Conservation (phyloP, 345 rosid genomes). For the Arabis alpina region DNA sequence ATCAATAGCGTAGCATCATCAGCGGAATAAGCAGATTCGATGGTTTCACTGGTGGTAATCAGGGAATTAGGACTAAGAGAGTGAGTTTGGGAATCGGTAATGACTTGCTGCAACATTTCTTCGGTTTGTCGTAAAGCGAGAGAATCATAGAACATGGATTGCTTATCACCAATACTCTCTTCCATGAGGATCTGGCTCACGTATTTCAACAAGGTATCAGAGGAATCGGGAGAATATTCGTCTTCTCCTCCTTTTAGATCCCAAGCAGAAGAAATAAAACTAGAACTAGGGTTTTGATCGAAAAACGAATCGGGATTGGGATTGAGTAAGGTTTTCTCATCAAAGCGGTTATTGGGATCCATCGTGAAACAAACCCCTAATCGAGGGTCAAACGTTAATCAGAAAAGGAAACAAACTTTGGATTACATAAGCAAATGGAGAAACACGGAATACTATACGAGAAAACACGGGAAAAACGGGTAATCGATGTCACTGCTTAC, state of each 20-base stretch:
- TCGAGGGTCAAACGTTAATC: slow-evolving; percentile 17
- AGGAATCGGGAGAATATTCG: slow-evolving; percentile 32
- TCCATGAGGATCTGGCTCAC: slow-evolving; percentile 74
- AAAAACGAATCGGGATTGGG: not conserved
- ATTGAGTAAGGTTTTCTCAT: slow-evolving; percentile 16
- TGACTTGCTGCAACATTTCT: slow-evolving; percentile 62
- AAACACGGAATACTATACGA: no score
- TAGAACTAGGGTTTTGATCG: slow-evolving; percentile 31
- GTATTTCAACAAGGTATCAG: slow-evolving; percentile 55
- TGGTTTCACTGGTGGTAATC: slow-evolving; percentile 18
- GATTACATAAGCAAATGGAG: not conserved
- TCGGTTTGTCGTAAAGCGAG: slow-evolving; percentile 69
- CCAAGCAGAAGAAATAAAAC: not conserved
- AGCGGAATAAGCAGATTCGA: slow-evolving; percentile 11
- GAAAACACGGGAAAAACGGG: slow-evolving; percentile 22
- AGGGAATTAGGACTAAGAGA: slow-evolving; percentile 38
- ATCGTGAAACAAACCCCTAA: slow-evolving; percentile 22
- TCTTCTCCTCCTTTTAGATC: not conserved
- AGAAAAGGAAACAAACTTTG: slow-evolving; percentile 18
- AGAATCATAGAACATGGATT: slow-evolving; percentile 60
- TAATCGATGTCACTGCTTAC: slow-evolving; percentile 35
- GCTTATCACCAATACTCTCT: slow-evolving; percentile 69
- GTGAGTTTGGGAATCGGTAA: slow-evolving; percentile 47
- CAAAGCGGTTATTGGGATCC: slow-evolving; percentile 29
- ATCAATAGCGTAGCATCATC: no score